Conservation (phyloP, 257 asterid genomes). For the Fraxinus pennsylvanica region DNA sequence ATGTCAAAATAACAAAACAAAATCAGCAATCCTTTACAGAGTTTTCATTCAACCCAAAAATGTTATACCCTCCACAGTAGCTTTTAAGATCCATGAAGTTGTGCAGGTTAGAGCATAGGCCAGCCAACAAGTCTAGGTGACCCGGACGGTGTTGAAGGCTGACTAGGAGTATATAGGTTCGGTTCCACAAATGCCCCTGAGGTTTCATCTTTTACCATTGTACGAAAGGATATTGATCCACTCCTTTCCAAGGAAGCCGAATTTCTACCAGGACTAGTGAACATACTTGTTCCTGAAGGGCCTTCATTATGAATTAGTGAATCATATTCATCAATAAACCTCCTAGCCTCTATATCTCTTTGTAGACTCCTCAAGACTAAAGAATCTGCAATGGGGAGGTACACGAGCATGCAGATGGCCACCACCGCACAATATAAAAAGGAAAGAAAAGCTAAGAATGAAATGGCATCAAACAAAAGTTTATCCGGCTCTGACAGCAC, state of each 20-base stretch:
- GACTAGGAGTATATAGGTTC: conserved; percentile 70
- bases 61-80: conserved; percentile 27
- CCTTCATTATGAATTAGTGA: conserved; percentile 67
- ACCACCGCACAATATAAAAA: conserved; percentile 62
- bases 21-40: conserved; percentile 50
- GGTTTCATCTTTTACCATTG: conserved; percentile 34
- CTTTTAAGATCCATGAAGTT: background rate
- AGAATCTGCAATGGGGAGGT: conserved; percentile 81
- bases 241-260: background rate
- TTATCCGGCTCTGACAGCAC: conserved; percentile 55
- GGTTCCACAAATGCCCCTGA: conserved; percentile 82
- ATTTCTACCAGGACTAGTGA: background rate
- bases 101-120: conserved; percentile 55
- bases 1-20: conserved; percentile 34
- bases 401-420: conserved; percentile 67
- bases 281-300: conserved; percentile 28
- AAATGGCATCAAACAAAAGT: conserved; percentile 45
- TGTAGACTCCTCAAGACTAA: conserved; percentile 58
- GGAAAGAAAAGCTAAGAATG: conserved; percentile 75
- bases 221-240: background rate
- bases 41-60: conserved; percentile 54
- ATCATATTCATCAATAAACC: conserved; percentile 40
- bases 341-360: conserved; percentile 59
- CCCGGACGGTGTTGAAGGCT: conserved; percentile 62
- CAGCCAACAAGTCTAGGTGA: conserved; percentile 72